Percentiles rank a stretch among this genome's conserved stretches.
These are phyloP conservation scores for Rosa chinensis DNA, from an alignment of 306 rosid genomes.

Conservation along the genomic window DNA sequence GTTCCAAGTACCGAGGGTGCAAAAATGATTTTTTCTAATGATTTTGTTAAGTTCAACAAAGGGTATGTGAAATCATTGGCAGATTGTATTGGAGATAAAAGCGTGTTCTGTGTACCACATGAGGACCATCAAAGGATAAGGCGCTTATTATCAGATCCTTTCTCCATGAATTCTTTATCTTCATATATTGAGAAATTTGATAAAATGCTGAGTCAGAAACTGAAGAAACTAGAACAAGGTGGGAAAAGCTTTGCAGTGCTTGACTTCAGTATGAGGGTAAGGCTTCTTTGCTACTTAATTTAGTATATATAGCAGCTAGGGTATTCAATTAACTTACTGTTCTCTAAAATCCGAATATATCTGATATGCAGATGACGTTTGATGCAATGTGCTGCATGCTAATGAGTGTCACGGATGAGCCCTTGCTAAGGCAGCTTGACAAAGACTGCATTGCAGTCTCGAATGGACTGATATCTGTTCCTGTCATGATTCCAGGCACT, in stretches of 20 bases:
- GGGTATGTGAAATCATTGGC: constrained; percentile 72
- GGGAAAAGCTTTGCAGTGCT: constrained; percentile 55
- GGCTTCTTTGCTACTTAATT: too few species aligned
- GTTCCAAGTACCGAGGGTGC: constrained; percentile 70
- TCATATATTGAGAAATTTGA: constrained; percentile 52
- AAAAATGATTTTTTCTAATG: constrained; percentile 47
- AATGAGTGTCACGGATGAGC: constrained; percentile 57
- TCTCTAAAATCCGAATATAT: constrained; percentile 5
- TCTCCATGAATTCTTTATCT: constrained; percentile 58
- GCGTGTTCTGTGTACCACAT: constrained; percentile 53
- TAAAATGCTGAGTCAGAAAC: constrained; percentile 48
- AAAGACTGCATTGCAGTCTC: constrained; percentile 49
- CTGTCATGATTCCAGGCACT: constrained; percentile 65
- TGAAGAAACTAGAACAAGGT: constrained; percentile 39
- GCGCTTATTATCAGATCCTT: constrained; percentile 64
- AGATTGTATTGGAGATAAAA: constrained; percentile 60
- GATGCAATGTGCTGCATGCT: constrained; percentile 74
- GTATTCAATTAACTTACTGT: too few species aligned
- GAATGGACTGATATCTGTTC: constrained; percentile 56
- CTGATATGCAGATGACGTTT: constrained; percentile 45
- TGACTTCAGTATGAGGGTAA: constrained; percentile 63
- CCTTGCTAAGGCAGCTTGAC: constrained; percentile 46
- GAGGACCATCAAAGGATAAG: constrained; percentile 63
- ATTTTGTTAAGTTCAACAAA: constrained; percentile 61
- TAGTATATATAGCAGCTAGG: too few species aligned